Evolutionary conservation across 176 grass and related monocot species (phyloP).

Genomic region (Lolium rigidum): DNA sequence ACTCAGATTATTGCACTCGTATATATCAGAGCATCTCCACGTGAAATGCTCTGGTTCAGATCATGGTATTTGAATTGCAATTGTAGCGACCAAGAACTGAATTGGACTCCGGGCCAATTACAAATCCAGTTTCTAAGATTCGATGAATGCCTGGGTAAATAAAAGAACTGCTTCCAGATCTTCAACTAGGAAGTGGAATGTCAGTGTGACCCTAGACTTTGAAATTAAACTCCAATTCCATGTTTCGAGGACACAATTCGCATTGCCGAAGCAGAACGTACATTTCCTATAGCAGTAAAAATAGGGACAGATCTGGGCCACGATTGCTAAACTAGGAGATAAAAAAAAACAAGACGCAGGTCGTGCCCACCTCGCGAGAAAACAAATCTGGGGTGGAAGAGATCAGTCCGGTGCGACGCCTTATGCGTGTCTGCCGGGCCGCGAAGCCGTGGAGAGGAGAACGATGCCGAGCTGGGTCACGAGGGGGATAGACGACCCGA

Average conservation of each 20-base stretch:
- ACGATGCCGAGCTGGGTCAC: not conserved
- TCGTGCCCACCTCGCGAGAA: slow-evolving; percentile 8
- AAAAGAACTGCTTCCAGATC: not conserved
- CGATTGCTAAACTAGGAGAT: not conserved
- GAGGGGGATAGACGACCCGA: too few species aligned
- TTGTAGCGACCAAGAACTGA: too few species aligned
- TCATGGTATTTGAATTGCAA: too few species aligned
- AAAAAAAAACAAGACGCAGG: not conserved
- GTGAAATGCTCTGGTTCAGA: too few species aligned
- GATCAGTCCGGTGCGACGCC: not conserved
- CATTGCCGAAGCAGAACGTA: not conserved
- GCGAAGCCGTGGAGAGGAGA: not conserved
- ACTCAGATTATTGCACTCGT: too few species aligned
- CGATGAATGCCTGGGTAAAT: slow-evolving; percentile 3
- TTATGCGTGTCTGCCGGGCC: not conserved
- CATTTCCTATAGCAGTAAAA: not conserved
- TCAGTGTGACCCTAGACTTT: too few species aligned
- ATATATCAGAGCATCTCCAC: too few species aligned
- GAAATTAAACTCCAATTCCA: not conserved
- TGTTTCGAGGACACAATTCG: not conserved
- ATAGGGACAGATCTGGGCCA: not conserved
- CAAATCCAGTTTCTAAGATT: not conserved
- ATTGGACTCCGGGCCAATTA: too few species aligned
- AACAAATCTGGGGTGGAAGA: not conserved
- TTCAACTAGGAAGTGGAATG: not conserved